Conservation (phyloP, 345 rosid species). For the Gossypium turneri region DNA sequence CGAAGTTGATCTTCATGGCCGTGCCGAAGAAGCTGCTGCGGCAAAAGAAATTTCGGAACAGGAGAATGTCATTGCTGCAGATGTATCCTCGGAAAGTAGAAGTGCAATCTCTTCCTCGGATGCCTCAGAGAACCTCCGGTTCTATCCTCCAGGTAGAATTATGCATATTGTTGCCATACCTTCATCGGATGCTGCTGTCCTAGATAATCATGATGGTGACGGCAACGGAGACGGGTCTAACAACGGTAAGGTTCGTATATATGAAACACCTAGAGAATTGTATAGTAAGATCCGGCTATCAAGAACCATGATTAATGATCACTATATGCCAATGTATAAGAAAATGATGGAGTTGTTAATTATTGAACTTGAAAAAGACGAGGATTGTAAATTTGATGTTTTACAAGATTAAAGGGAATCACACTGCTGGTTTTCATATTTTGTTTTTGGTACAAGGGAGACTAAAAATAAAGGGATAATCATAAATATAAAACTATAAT, state of each 20-base stretch:
- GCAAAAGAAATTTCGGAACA: conserved; percentile 73
- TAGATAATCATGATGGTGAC: conserved; percentile 3
- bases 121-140: conserved; percentile 54
- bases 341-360: conserved; percentile 82
- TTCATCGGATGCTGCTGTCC: conserved; percentile 8
- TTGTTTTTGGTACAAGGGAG: background rate
- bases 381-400: conserved; percentile 21
- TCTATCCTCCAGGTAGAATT: conserved; percentile 87
- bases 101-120: conserved; percentile 35
- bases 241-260: conserved; percentile 53
- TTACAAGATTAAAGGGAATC: conserved; percentile 12
- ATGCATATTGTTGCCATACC: conserved; percentile 69
- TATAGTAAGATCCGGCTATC: conserved; percentile 89
- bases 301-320: conserved; percentile 90
- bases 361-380: conserved; percentile 51
- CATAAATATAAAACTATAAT: no score
- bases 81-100: conserved; percentile 37
- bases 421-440: background rate
- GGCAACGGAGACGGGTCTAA: background rate
- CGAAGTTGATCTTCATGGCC: conserved; percentile 49
- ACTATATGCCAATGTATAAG: conserved; percentile 93
- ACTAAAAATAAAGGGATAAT: background rate
- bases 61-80: conserved; percentile 49
- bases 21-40: conserved; percentile 77
- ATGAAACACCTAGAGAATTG: conserved; percentile 82